Evolutionary conservation across 192 early-diverging fungal species (phyloP).

Genomic region (Gryganskiella cystojenkinii): DNA sequence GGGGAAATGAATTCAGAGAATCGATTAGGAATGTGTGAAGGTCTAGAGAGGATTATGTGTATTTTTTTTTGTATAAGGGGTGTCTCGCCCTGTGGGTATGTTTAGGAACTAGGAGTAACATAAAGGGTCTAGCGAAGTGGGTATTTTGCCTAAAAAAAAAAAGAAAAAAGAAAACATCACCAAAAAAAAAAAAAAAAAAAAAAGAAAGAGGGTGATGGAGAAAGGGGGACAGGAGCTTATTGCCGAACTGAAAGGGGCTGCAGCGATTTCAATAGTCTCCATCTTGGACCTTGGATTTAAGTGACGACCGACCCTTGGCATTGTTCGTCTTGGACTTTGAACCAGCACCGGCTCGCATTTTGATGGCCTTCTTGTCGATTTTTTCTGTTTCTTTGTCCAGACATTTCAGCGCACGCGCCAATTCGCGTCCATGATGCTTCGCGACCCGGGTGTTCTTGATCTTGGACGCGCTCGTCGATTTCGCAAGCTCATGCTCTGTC

Average conservation of each 20-base stretch:
- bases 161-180: neutral
- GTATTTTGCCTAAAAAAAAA: neutral
- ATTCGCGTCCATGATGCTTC: conserved; percentile 9
- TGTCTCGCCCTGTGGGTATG: too few relatives aligned
- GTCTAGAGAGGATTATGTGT: too few relatives aligned
- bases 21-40: neutral
- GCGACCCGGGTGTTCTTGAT: conserved; percentile 40
- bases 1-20: neutral
- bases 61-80: too few relatives aligned
- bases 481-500: conserved; percentile 41
- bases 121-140: too few relatives aligned
- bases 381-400: conserved; percentile 6
- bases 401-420: conserved; percentile 21
- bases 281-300: neutral
- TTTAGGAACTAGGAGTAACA: too few relatives aligned
- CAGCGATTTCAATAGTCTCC: neutral
- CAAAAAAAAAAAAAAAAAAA: conserved; percentile 9
- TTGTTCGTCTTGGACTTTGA: conserved; percentile 13
- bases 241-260: too few relatives aligned
- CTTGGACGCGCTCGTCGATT: conserved; percentile 25
- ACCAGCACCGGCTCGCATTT: neutral
- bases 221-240: neutral
- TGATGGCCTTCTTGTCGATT: conserved; percentile 31
- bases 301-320: neutral
- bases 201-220: neutral